Evolutionary conservation across 768 basidiomycete species (phyloP).

Genomic region (Phaeotremella skinneri): DNA sequence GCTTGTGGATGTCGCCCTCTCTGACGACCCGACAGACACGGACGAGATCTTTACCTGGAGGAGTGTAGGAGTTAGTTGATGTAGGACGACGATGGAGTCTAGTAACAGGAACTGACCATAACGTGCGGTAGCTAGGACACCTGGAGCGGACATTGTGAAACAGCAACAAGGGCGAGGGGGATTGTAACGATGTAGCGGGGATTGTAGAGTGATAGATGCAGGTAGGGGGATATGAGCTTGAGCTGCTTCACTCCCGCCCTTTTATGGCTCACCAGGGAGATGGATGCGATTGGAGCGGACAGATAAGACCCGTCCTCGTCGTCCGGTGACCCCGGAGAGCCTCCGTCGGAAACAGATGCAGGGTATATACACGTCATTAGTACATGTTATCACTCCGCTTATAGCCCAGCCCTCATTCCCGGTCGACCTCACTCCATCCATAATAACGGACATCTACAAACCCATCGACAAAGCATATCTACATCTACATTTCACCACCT

Average conservation of each 20-base stretch:
- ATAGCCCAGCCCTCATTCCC: neutral
- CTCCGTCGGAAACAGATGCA: neutral
- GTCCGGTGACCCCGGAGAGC: neutral
- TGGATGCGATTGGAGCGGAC: too few relatives aligned
- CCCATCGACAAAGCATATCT: neutral
- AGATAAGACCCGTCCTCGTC: neutral
- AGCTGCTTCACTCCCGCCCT: too few relatives aligned
- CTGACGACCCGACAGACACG: conserved; percentile 82
- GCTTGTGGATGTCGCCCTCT: conserved; percentile 50
- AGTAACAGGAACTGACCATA: conserved; percentile 27
- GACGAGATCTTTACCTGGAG: conserved; percentile 77
- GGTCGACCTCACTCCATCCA: neutral
- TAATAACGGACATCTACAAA: neutral
- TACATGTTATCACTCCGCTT: neutral
- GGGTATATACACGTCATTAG: too few relatives aligned
- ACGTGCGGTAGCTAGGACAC: conserved; percentile 39
- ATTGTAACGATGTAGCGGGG: neutral
- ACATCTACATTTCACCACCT: neutral
- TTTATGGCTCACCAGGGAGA: too few relatives aligned
- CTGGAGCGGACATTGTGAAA: conserved; percentile 31
- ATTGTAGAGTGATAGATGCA: neutral
- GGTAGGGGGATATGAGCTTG: neutral
- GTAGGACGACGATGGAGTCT: neutral
- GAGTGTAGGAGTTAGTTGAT: neutral
- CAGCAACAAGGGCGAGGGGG: neutral